Base-by-base conservation (phyloP, 352 stramenopile species). In the Pythium periplocum region DNA sequence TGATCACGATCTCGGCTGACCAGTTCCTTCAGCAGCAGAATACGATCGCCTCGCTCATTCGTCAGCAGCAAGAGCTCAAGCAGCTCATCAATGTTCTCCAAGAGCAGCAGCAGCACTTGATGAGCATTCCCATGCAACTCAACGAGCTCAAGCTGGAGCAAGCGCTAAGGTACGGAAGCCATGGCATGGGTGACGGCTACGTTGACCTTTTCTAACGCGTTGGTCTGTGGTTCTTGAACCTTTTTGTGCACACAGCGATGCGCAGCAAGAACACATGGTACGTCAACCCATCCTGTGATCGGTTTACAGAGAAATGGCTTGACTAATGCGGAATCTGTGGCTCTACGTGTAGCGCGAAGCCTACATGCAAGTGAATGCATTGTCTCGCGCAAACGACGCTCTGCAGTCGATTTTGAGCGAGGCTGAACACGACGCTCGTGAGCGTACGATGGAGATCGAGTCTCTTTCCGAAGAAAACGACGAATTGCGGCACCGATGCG, bases 11-110 rank as follows among this genome's bases (percentile, higher is more conserved):
- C 40, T 87, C 79, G 2, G 68, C 73, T 1, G 65, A 75, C 41
- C 83, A 90, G 62, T 93, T 83, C 48, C 53, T 89, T 41, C 78
- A 90, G 48, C 83, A 93, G 62, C 78, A 93, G 51, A 71, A 90
- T 53, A 90, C 75, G n/a, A 89, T 93, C 40, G 76, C 83, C 1
- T 83, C 76, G 48, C 66, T 93, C 12, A 90, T 90, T 52, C 78
- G 73, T 12, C 79, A 93, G 61, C 83, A 93, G 45, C 74, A 87
- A 47, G 79, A 90, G 51, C 64, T 93, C n/a, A 93, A 93, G 67
- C 78, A 90, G 53, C 70, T 93, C 46, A 82, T 93, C 17, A 66
- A 59, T 8, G 65, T 90, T 31, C 68, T 93, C 32, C 79, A 88
- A 26, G 75, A 90, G 48, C 83, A 93, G 51, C 80, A 90, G 53